A percentile compares a stretch with the other conserved stretches of the same genome.
phyloP scores from a whole-genome alignment of 352 stramenopile genomes.

The Globisporangium spinosum region DNA sequence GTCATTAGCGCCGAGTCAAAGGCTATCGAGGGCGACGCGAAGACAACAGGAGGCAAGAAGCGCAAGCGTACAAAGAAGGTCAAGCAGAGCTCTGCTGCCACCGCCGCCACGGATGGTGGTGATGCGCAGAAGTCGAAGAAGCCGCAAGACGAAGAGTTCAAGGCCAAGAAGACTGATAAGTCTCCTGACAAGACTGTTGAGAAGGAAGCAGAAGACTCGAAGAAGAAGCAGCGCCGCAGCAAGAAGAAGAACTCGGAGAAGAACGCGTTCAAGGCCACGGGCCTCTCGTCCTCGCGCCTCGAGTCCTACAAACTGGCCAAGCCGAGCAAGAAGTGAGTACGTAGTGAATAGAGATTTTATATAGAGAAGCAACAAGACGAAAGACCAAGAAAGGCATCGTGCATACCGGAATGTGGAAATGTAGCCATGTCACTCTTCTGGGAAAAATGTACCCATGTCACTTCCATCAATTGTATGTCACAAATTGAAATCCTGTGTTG shows the following conservation, averaged over 20 bases:
- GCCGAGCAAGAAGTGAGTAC: constrained; percentile 45
- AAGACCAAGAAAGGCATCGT: too few relatives aligned
- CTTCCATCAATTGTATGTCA: neutral
- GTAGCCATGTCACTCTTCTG: neutral
- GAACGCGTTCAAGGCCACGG: constrained; percentile 45
- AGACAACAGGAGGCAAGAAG: constrained; percentile 41
- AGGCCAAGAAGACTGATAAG: neutral
- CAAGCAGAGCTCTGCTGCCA: constrained; percentile 27
- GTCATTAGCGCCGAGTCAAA: constrained; percentile 5
- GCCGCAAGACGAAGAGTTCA: neutral
- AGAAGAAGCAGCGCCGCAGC: constrained; percentile 57
- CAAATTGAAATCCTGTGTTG: neutral
- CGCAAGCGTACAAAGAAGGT: constrained; percentile 65
- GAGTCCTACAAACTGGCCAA: constrained; percentile 84
- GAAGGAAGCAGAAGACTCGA: constrained; percentile 16
- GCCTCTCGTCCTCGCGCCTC: constrained; percentile 68
- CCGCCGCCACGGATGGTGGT: neutral
- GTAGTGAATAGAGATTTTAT: constrained; percentile 5
- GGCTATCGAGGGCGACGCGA: constrained; percentile 21
- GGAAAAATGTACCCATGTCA: neutral
- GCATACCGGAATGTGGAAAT: neutral
- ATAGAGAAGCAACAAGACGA: neutral
- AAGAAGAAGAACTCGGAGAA: constrained; percentile 48
- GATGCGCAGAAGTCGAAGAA: neutral
- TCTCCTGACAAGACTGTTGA: neutral